These are phyloP conservation scores for Arachis monticola DNA, from an alignment of 331 rosid genomes.

Conservation along the genomic window DNA sequence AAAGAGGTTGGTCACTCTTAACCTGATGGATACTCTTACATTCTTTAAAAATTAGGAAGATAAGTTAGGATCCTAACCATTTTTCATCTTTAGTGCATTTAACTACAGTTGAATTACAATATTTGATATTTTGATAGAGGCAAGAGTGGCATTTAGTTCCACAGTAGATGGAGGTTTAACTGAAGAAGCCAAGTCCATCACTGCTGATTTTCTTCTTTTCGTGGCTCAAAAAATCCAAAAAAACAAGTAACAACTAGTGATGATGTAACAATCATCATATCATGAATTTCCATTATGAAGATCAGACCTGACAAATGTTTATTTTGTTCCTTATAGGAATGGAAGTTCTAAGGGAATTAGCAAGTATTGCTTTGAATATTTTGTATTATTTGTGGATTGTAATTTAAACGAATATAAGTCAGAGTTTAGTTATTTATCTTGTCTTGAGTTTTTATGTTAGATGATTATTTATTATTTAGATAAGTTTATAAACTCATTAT, in stretches of 20 bases:
- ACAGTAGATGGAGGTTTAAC: conserved; percentile 63
- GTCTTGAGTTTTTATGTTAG: no score
- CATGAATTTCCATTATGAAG: background rate
- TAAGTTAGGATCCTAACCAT: no score
- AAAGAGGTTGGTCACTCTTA: no score
- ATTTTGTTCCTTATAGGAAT: conserved; percentile 12
- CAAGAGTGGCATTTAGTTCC: conserved; percentile 71
- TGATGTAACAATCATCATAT: background rate
- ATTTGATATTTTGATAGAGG: conserved; percentile 44
- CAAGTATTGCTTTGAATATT: conserved; percentile 61
- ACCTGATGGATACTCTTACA: no score
- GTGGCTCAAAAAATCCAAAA: conserved; percentile 62
- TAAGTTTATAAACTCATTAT: no score
- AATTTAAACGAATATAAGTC: no score
- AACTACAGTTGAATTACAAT: no score
- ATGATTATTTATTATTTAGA: no score
- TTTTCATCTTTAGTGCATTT: no score
- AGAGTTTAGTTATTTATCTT: no score
- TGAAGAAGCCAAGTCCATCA: conserved; percentile 67
- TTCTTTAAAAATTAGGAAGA: no score
- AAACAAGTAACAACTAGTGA: conserved; percentile 48
- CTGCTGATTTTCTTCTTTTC: conserved; percentile 77
- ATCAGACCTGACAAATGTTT: background rate
- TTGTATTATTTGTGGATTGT: no score
- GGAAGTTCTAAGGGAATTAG: conserved; percentile 53